Evolutionary conservation across 2,329 filamentous ascomycete genomes (phyloP), one percentile per base, ranked within the genome.

Genomic region (Epichloe coenophiala): DNA sequence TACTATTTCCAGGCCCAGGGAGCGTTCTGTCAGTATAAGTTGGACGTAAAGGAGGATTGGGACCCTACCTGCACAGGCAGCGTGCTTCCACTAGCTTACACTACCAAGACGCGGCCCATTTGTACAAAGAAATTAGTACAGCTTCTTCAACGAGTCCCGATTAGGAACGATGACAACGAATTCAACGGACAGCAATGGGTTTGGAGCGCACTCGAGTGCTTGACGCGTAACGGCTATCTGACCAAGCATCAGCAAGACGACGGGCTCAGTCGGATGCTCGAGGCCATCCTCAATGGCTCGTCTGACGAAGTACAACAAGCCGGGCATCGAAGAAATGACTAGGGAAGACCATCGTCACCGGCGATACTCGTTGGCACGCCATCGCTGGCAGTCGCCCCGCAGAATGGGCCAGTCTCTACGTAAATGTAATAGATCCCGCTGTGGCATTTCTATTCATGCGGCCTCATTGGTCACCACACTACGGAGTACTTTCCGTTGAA

Each of bases 111-210:
- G n/a, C 19, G 31, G 11, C 50, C 50, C 1, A n/a, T 55, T 6
- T 52, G 47, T 27, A 45, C 51, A 15, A 42, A 41, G 12, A 43
- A 23, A 5, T 44, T 56, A 23, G 39, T 47, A 8, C 19, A 45
- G 23, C 45, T 50, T 12, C 50, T 56, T 8, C 21, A 36, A 35
- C 37, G 44, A 15, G 55, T 51, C 31, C 55, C 55, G 12, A 38
- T 55, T 31, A 47, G 50, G 36, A 38, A 49, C 37, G 41, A 53
- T n/a, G 49, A 55, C 27, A 47, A 41, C 33, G 55, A 56, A 40
- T 55, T 56, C 42, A 50, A 49, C 37, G 40, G 49, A 37, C 53
- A 51, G 45, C 53, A 56, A 41, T 56, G 55, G 55, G 48, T 55
- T 31, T 51, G 52, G 45, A 50, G 35, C 13, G 53, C 55, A 1